Base-by-base conservation (phyloP, 768 basidiomycete genomes). In the Lentinula detonsa region DNA sequence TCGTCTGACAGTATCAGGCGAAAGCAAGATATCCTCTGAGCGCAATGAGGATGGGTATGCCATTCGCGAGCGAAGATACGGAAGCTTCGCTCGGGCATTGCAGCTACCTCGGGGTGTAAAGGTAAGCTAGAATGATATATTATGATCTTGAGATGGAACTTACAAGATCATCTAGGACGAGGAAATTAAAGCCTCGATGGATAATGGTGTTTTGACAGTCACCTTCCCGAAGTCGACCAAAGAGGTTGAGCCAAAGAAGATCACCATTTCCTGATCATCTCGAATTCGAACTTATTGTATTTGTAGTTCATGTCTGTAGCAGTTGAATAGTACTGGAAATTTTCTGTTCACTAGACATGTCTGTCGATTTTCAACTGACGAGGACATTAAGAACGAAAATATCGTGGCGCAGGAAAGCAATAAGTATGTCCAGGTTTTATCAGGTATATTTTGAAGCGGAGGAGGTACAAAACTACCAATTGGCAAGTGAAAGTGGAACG, bases 81-180 rank as follows among this genome's bases (percentile, higher is more conserved):
- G 84, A 39, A 73, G 69, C 45, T 76, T 82, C 65, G 68, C 76
- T 28, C 72, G 84, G 57, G 77, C 76, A 8, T 65, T 87, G 55
- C 75, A 78, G 59, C 78, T 87, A 5, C 84, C 85, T 54, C 74
- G 73, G 31, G 79, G 79, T 52, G 82, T 85, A 48, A 81, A 80
- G 75, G 85, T 82, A 63, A 64, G 73, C 21, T 46, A 18, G 9
- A n/a, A 48, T 9, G 8, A 16, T 74, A 16, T 34, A 33, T 35
- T 5, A 35, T 11, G 21, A 18, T 21, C 3, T 6, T 9, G 46
- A 48, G 9, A 8, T 16, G 18, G 21, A 10, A 48, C 46, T 48
- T 23, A 48, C 46, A 28, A 21, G 16, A 21, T 13, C 21, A 21
- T 28, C 5, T 18, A 48, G 46, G 46, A 48, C 7, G 46, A 48